Evolutionary conservation across 305 asterid genomes (phyloP).

Genomic region (Caryopteris hybrid): DNA sequence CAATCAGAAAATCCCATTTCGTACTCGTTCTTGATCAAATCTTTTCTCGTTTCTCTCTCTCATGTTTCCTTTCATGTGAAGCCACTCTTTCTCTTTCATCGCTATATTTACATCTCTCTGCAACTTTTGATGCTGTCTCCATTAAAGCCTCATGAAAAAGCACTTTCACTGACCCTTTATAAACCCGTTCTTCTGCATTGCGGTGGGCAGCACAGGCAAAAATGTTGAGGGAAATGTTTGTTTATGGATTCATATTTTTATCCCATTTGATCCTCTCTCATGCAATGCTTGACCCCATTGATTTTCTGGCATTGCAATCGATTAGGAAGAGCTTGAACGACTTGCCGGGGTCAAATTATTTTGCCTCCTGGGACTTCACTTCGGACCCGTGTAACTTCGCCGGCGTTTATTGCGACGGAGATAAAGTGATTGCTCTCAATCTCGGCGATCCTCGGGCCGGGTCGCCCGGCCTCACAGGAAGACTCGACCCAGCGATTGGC

Average conservation of each 20-base stretch:
- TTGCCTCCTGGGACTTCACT: conserved; percentile 94
- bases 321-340: conserved; percentile 61
- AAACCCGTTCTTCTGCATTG: conserved; percentile 20
- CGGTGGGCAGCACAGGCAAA: not conserved
- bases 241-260: conserved; percentile 16
- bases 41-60: not conserved
- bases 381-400: conserved; percentile 89
- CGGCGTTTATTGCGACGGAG: conserved; percentile 71
- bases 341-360: conserved; percentile 72
- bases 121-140: conserved; percentile 52
- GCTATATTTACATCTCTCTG: conserved; percentile 8
- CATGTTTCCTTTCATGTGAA: conserved; percentile 59
- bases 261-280: conserved; percentile 20
- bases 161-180: conserved; percentile 30
- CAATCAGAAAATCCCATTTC: conserved; percentile 17
- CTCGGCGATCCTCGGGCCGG: conserved; percentile 97
- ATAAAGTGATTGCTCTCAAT: conserved; percentile 70
- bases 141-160: conserved; percentile 78
- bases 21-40: not conserved
- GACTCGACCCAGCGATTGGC: conserved; percentile 74
- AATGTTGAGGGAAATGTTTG: not conserved
- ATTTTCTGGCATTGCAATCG: conserved; percentile 83
- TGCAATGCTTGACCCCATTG: conserved; percentile 70
- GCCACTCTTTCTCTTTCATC: conserved; percentile 32
- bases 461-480: conserved; percentile 70